These are phyloP conservation scores for Areca catechu DNA, from an alignment of 176 grass and related monocot genomes.

Conservation along the genomic window DNA sequence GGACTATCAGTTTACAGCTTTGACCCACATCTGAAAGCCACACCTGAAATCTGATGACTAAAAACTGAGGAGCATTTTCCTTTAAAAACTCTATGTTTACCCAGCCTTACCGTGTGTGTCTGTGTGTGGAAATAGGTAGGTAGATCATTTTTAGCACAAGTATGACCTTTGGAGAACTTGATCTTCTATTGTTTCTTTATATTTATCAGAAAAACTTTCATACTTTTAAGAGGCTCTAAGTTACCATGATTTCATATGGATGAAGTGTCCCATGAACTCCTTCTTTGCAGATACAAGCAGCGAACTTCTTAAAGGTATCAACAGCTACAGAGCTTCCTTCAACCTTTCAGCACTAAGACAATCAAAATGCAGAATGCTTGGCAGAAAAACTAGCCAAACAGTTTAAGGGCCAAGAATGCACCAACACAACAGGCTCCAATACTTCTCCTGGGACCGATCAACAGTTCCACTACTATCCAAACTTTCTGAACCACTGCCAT, in stretches of 20 bases:
- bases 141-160: too few species aligned
- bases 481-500: slow-evolving; percentile 62
- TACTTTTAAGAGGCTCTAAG: too few species aligned
- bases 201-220: too few species aligned
- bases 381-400: slow-evolving; percentile 70
- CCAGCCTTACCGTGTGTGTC: too few species aligned
- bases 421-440: slow-evolving; percentile 74
- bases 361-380: slow-evolving; percentile 65
- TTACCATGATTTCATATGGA: background rate
- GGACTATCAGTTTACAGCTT: too few species aligned
- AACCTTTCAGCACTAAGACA: slow-evolving; percentile 63
- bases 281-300: slow-evolving; percentile 34
- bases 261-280: background rate
- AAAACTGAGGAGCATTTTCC: too few species aligned
- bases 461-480: slow-evolving; percentile 64
- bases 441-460: slow-evolving; percentile 74
- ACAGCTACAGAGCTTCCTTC: slow-evolving; percentile 60
- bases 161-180: too few species aligned
- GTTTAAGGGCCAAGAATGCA: slow-evolving; percentile 70
- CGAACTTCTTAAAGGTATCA: slow-evolving; percentile 78
- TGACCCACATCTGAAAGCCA: too few species aligned
- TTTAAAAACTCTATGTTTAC: too few species aligned
- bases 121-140: too few species aligned
- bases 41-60: too few species aligned
- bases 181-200: too few species aligned